Evolutionary conservation across 305 asterid species (phyloP).

Genomic region (Solanum hybrid): DNA sequence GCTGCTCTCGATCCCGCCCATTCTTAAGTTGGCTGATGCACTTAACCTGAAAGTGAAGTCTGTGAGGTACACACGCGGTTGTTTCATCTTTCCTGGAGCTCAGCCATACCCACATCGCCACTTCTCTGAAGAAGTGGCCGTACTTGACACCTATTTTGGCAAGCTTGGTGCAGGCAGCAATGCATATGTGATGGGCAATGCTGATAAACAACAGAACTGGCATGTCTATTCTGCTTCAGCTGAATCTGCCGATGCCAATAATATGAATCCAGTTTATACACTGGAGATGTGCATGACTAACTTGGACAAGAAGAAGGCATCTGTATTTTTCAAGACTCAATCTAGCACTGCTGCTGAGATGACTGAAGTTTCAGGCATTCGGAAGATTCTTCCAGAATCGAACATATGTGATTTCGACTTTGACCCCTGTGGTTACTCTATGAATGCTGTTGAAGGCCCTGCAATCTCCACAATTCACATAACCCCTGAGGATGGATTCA

Average conservation of each 20-base stretch:
- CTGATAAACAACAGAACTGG: constrained; percentile 58
- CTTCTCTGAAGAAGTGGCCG: constrained; percentile 62
- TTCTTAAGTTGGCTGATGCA: constrained; percentile 39
- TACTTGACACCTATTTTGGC: constrained; percentile 48
- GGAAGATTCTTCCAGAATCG: constrained; percentile 61
- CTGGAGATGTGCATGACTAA: constrained; percentile 94
- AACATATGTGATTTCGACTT: constrained; percentile 73
- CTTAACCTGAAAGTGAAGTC: constrained; percentile 44
- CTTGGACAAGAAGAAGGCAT: constrained; percentile 55
- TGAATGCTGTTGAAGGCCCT: constrained; percentile 70
- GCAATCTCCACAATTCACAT: constrained; percentile 77
- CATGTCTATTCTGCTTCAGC: constrained; percentile 73
- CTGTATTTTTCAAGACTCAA: constrained; percentile 60
- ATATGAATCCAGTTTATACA: constrained; percentile 34
- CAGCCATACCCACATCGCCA: constrained; percentile 70
- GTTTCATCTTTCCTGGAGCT: constrained; percentile 70
- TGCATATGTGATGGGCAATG: constrained; percentile 54
- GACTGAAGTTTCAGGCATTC: constrained; percentile 66
- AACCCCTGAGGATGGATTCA: constrained; percentile 90
- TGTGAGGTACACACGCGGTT: constrained; percentile 66
- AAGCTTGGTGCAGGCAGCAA: constrained; percentile 50
- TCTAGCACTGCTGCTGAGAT: constrained; percentile 53
- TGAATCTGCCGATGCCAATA: constrained; percentile 16
- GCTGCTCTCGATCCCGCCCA: constrained; percentile 65
- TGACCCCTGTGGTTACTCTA: constrained; percentile 91